Conservation (phyloP, 192 early-diverging fungal genomes). For the Umbelopsis sp. region DNA sequence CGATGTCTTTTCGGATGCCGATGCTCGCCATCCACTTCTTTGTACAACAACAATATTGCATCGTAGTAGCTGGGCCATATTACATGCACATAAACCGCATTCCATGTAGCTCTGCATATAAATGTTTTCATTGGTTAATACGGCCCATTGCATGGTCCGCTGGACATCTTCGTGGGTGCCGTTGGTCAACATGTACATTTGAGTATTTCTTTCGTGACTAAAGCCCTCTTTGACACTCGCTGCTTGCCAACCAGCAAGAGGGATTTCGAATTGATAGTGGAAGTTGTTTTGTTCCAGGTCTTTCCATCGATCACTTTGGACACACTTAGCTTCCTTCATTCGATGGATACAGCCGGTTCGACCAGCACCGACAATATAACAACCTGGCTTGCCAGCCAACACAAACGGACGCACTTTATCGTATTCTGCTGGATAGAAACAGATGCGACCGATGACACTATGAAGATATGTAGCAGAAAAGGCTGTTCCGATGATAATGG, state of each 20-base stretch:
- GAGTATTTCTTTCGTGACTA: not conserved
- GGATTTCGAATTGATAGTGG: not conserved
- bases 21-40: not conserved
- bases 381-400: not conserved
- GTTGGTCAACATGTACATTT: not conserved
- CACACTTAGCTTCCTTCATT: not conserved
- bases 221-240: not conserved
- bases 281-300: not conserved
- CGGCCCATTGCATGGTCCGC: not conserved
- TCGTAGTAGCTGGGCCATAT: not conserved
- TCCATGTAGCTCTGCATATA: slow-evolving; percentile 1
- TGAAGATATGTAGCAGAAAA: not conserved
- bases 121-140: not conserved
- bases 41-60: slow-evolving; percentile 5
- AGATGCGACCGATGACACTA: not conserved
- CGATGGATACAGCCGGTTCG: not conserved
- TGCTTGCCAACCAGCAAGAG: slow-evolving; percentile 1
- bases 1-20: not conserved
- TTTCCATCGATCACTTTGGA: not conserved
- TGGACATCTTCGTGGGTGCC: not conserved
- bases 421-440: not conserved
- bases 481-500: not conserved
- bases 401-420: slow-evolving; percentile 2
- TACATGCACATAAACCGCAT: slow-evolving; percentile 11
- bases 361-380: not conserved